Conservation (phyloP, 352 stramenopile genomes). For the Pilasporangium apinafurcum region DNA sequence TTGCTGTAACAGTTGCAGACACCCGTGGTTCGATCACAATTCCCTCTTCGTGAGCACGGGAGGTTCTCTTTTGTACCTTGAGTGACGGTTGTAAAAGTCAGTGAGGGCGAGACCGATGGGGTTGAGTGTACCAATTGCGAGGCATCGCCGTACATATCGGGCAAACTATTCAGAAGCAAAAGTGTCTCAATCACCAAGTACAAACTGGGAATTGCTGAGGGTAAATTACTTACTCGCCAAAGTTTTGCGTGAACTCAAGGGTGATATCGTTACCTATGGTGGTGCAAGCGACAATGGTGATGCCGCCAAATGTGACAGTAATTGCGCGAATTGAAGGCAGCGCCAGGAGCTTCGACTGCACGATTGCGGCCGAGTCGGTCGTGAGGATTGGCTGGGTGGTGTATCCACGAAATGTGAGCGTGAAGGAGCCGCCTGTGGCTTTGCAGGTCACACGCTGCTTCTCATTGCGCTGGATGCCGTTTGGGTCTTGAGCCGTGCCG, state of each 20-base stretch:
- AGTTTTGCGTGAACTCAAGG: constrained; percentile 73
- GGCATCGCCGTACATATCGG: constrained; percentile 51
- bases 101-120: constrained; percentile 27
- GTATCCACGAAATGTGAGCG: constrained; percentile 74
- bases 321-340: constrained; percentile 61
- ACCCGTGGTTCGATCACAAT: constrained; percentile 65
- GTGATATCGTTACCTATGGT: constrained; percentile 71
- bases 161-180: constrained; percentile 20
- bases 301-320: constrained; percentile 61
- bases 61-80: constrained; percentile 88
- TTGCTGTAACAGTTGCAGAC: constrained; percentile 82
- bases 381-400: constrained; percentile 63
- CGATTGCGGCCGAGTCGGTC: constrained; percentile 32
- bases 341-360: constrained; percentile 46
- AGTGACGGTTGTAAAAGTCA: constrained; percentile 44
- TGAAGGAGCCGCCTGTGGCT: constrained; percentile 79
- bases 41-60: constrained; percentile 80
- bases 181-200: not conserved
- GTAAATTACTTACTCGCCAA: constrained; percentile 44
- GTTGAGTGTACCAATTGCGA: constrained; percentile 42
- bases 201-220: not conserved
- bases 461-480: constrained; percentile 64
- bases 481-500: constrained; percentile 50
- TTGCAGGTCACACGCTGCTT: constrained; percentile 62
- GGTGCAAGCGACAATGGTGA: constrained; percentile 60